Evolutionary conservation across 2,329 filamentous ascomycete genomes (phyloP), one percentile per base, ranked within the genome.

Genomic region (Alternaria rosae): DNA sequence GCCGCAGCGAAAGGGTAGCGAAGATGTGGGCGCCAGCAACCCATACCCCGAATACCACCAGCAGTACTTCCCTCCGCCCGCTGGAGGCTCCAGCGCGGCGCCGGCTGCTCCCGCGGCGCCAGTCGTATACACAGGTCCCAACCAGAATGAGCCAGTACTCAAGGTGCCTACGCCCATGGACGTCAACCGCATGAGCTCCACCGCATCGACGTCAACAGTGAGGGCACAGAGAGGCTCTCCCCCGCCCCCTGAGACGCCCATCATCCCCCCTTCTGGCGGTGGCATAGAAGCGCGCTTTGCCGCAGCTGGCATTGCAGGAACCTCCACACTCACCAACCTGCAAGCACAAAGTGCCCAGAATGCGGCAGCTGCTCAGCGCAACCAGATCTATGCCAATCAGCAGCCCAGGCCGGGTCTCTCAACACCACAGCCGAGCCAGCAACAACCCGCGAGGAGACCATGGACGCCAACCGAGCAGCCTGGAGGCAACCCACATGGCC

Each of bases 391-490:
- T 69, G 78, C 78, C 7, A 76, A 79, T 43, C 76, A 80, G 51
- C 77, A 78, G 65, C 78, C 81, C 44, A 77, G 77, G 26, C 76
- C 76, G 77, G 87, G 85, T 21, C 82, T 85, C 35, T 82, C 85
- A 56, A 81, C 82, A 57, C 82, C 82, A 32, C 72, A 74, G 68
- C 76, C 77, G 62, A 59, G 61, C 44, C 80, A 79, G 61, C 78
- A 79, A 72, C 79, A 80, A 48, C 83, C 79, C 30, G 76, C 81
- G 38, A 76, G 85, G 25, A 87, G 94, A 50, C 94, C 94, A 28
- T 98, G 94, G 95, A 98, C 94, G 10, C 95, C 95, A 1, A 98
- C 95, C 4, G 95, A 99, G 78, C 86, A 89, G 59, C 93, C 94
- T 1, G 93, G 93, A 30, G 90, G 90, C 64, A 91, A 93, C 54